phyloP scores from a whole-genome alignment of 2,329 filamentous ascomycete genomes.

The Huntiella abstrusa region DNA sequence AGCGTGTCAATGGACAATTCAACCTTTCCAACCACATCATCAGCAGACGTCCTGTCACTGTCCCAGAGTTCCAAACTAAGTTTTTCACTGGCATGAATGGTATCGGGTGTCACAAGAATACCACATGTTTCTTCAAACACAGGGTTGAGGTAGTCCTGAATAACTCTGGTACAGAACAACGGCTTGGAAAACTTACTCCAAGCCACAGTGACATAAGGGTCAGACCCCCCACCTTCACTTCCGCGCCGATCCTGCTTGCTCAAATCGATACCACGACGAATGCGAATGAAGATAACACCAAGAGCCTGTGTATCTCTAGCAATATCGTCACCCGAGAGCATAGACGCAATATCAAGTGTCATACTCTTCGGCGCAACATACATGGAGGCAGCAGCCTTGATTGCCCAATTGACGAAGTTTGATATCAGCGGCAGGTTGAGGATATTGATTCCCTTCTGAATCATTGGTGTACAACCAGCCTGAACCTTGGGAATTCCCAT shows the following conservation, averaged over 20 bases:
- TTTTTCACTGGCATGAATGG: conserved; percentile 87
- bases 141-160: conserved; percentile 84
- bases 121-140: conserved; percentile 80
- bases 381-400: conserved; percentile 68
- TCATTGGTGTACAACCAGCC: conserved; percentile 79
- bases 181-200: conserved; percentile 97
- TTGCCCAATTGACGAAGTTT: conserved; percentile 93
- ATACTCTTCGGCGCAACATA: conserved; percentile 91
- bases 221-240: conserved; percentile 69
- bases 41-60: conserved; percentile 76
- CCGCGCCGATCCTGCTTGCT: conserved; percentile 82
- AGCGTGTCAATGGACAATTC: conserved; percentile 88
- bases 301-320: conserved; percentile 75
- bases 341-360: conserved; percentile 76
- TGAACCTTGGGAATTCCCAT: conserved; percentile 85
- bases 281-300: conserved; percentile 81
- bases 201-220: conserved; percentile 85
- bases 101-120: conserved; percentile 67
- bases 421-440: conserved; percentile 83
- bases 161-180: conserved; percentile 92
- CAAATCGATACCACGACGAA: conserved; percentile 69
- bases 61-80: conserved; percentile 92
- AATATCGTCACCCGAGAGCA: conserved; percentile 80
- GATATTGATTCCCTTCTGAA: conserved; percentile 79
- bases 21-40: conserved; percentile 89